Conservation (phyloP, 2,329 filamentous ascomycete species). For the Orbilia brochopaga region DNA sequence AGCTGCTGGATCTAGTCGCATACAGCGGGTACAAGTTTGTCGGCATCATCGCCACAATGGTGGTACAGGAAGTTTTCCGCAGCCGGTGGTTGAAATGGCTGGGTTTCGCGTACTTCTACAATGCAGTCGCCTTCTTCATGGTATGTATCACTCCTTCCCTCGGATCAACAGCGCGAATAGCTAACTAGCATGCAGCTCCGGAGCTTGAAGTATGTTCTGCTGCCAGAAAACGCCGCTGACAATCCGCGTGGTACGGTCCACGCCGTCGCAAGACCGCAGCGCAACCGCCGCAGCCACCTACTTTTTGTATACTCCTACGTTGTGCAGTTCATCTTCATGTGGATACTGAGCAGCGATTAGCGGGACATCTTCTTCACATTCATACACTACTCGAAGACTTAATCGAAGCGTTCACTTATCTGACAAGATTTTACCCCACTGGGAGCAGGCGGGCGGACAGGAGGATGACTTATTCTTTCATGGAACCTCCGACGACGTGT, state of each 20-base stretch:
- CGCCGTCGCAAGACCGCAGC: constrained; percentile 78
- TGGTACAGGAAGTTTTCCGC: constrained; percentile 56
- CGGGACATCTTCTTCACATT: not conserved
- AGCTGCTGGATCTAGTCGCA: constrained; percentile 89
- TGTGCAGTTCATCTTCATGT: constrained; percentile 94
- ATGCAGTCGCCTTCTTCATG: constrained; percentile 93
- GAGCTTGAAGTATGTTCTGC: constrained; percentile 91
- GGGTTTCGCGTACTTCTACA: constrained; percentile 88
- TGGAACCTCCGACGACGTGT: not conserved
- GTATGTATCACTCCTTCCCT: constrained; percentile 63
- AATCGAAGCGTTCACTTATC: too few species aligned
- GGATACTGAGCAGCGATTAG: constrained; percentile 67
- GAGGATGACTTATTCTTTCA: not conserved
- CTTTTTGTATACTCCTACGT: constrained; percentile 93
- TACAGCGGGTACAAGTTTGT: constrained; percentile 99
- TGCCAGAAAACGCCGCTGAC: constrained; percentile 78
- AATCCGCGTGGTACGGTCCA: constrained; percentile 70
- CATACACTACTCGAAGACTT: not conserved
- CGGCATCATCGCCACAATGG: constrained; percentile 87
- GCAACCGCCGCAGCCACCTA: constrained; percentile 87
- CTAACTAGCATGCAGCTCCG: constrained; percentile 69
- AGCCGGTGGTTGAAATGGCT: constrained; percentile 85
- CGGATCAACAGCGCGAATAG: too few species aligned
- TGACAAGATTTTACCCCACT: too few species aligned
- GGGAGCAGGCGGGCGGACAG: too few species aligned